Evolutionary conservation across 345 rosid genomes (phyloP).

Genomic region (Xanthoceras sorbifolium): DNA sequence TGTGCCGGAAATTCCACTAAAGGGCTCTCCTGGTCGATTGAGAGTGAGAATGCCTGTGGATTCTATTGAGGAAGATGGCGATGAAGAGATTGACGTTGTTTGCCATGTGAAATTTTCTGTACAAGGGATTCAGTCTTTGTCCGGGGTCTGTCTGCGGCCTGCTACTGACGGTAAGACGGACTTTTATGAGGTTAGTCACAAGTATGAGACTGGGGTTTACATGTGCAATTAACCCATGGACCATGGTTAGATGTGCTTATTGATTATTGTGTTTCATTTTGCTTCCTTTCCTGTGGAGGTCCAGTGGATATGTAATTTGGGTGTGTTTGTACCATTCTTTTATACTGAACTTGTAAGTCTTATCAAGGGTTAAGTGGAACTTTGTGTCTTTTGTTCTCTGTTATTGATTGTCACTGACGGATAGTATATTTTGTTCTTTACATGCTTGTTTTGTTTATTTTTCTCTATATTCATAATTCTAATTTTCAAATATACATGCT

Average conservation of each 20-base stretch:
- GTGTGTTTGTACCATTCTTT: slow-evolving; percentile 37
- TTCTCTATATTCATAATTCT: background rate
- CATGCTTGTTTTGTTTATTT: background rate
- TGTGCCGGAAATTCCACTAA: slow-evolving; percentile 76
- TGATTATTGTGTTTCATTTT: slow-evolving; percentile 15
- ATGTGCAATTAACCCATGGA: slow-evolving; percentile 61
- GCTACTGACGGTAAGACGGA: slow-evolving; percentile 83
- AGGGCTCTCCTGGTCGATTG: slow-evolving; percentile 70
- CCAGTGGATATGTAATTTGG: slow-evolving; percentile 16
- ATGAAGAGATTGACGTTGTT: slow-evolving; percentile 71
- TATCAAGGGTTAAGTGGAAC: slow-evolving; percentile 24
- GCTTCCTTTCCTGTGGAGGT: background rate
- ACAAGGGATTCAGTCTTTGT: slow-evolving; percentile 62
- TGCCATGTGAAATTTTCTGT: slow-evolving; percentile 76
- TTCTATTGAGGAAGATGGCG: slow-evolving; percentile 55
- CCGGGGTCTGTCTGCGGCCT: slow-evolving; percentile 63
- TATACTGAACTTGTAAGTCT: slow-evolving; percentile 26
- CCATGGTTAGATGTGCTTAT: slow-evolving; percentile 10
- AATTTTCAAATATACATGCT: background rate
- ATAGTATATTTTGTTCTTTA: background rate
- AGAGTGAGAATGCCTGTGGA: slow-evolving; percentile 92
- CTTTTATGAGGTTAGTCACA: slow-evolving; percentile 79
- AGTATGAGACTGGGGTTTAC: slow-evolving; percentile 75
- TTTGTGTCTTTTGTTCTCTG: slow-evolving; percentile 13
- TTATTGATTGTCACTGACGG: slow-evolving; percentile 12